Evolutionary conservation across 805 yeast species (phyloP), one percentile per base, ranked within the genome.

Genomic region (Wickerhamomyces rabaulensis): DNA sequence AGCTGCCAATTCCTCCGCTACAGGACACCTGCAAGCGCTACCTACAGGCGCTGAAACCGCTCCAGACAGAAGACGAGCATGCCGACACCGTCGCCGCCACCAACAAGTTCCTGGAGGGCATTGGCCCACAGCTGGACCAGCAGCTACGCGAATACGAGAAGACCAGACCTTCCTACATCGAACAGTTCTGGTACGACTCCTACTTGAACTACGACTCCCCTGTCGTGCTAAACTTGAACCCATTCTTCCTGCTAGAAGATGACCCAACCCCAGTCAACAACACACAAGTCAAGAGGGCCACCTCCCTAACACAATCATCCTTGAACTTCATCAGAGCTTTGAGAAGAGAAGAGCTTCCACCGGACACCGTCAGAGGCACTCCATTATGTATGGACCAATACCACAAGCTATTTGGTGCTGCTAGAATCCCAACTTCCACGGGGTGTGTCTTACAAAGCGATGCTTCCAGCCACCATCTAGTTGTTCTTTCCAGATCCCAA

Each of bases 121-220:
- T 66, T 63, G 89, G 74, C 19, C 79, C 79, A 44, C 70, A 69
- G 46, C 75, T 79, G 43, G 95, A 90, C 60, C 67, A 74, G 23
- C 81, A 79, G 54, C 72, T 90, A 44, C 70, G 82, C 16, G 75
- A 74, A 42, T 87, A 84, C 59, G 67, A 84, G 6, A 73, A 76
- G 43, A 68, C 82, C 15, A 70, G 88, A 51, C 80, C 86, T 42
- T 84, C 95, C 2, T 90, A 86, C 63, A 90, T 90, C 52, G 97
- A 90, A 66, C 95, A 90, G 64, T 90, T 90, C 64, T 90, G 97
- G 97, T 90, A 79, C 65, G 97, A 90, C 62, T 80, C 96, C 1
- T 90, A 90, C 64, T 72, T 90, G 54, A 83, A 83, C 63, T 87
- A 86, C 63, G 97, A 90, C 64, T 82, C 87, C 10, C 90, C 94